Evolutionary conservation across 345 rosid genomes (phyloP).

Genomic region (Brassica incana): DNA sequence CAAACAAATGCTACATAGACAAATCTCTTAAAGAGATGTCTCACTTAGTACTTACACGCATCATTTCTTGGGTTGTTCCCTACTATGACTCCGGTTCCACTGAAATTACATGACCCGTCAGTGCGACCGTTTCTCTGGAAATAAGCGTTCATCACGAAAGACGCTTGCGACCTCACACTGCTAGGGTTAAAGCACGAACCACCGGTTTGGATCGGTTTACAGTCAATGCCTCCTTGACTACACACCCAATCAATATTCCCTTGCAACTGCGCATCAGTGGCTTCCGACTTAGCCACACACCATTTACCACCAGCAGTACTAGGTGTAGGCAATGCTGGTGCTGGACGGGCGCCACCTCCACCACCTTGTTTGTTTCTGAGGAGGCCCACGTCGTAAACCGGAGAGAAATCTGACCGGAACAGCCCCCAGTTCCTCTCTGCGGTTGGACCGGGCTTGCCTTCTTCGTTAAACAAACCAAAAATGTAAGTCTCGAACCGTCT

Average conservation of each 20-base stretch:
- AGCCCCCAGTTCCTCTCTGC: conserved; percentile 82
- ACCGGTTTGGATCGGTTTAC: conserved; percentile 69
- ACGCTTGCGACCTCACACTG: conserved; percentile 55
- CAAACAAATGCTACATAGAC: conserved; percentile 33
- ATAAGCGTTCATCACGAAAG: conserved; percentile 69
- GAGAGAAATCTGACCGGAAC: conserved; percentile 65
- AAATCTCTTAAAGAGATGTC: not conserved
- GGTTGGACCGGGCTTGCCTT: conserved; percentile 60
- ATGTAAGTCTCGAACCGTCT: conserved; percentile 65
- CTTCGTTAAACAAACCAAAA: conserved; percentile 81
- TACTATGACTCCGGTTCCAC: conserved; percentile 45
- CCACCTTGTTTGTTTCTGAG: conserved; percentile 47
- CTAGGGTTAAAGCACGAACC: conserved; percentile 65
- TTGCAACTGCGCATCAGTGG: conserved; percentile 51
- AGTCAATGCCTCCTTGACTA: conserved; percentile 68
- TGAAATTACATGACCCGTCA: conserved; percentile 50
- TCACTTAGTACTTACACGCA: conserved; percentile 33
- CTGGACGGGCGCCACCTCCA: conserved; percentile 40
- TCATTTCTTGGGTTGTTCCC: conserved; percentile 36
- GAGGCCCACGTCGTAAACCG: conserved; percentile 64
- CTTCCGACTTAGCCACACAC: conserved; percentile 58
- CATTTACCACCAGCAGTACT: conserved; percentile 44
- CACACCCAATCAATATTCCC: conserved; percentile 65
- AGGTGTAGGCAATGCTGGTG: conserved; percentile 31
- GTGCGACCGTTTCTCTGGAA: conserved; percentile 51